These are phyloP conservation scores for Boletus barrowsii DNA, from an alignment of 768 basidiomycete species.

Conservation along the genomic window DNA sequence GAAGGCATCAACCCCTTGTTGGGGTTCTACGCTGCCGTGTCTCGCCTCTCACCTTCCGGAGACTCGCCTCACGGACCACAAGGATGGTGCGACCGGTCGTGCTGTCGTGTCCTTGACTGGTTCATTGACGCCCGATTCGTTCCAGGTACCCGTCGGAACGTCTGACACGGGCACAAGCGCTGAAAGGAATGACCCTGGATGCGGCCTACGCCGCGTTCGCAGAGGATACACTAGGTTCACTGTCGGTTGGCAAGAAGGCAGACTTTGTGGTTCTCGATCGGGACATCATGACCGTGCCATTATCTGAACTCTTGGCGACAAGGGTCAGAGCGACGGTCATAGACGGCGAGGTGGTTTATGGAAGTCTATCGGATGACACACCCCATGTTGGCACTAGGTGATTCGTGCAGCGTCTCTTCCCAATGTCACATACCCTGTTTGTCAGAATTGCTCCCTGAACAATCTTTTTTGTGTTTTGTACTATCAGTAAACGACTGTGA, in stretches of 20 bases:
- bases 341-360: constrained; percentile 69
- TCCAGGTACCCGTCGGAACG: constrained; percentile 73
- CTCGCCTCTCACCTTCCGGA: constrained; percentile 66
- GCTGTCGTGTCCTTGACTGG: neutral
- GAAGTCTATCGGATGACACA: constrained; percentile 32
- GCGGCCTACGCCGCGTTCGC: constrained; percentile 86
- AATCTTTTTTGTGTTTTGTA: neutral
- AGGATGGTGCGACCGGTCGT: constrained; percentile 65
- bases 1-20: constrained; percentile 86
- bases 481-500: neutral
- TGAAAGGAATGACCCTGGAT: constrained; percentile 89
- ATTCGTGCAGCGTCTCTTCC: no score
- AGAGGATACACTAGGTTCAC: constrained; percentile 67
- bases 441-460: neutral
- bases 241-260: constrained; percentile 75
- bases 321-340: constrained; percentile 72
- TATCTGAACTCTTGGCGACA: constrained; percentile 58
- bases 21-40: constrained; percentile 87
- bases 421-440: neutral
- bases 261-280: constrained; percentile 84
- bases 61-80: constrained; percentile 75
- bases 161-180: constrained; percentile 76
- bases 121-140: neutral
- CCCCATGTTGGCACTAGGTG: neutral
- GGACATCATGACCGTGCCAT: constrained; percentile 70